These are phyloP conservation scores for Pseudogymnoascus pannorum DNA, from an alignment of 2,329 filamentous ascomycete genomes.

Conservation along the genomic window DNA sequence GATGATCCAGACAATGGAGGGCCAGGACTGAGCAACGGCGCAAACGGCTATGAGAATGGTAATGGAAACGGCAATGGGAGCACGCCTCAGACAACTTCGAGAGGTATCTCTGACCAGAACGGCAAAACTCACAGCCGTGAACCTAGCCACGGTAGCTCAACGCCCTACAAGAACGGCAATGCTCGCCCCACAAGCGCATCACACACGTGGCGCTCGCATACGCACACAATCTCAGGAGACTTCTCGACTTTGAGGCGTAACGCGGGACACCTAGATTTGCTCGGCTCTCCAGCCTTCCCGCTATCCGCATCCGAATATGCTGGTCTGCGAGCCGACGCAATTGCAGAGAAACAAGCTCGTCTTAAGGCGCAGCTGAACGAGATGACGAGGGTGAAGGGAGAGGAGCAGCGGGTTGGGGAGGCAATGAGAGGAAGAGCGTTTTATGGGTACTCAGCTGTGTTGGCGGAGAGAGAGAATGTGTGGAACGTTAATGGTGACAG, in stretches of 20 bases:
- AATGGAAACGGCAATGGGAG: neutral
- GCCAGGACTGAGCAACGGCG: neutral
- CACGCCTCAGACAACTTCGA: neutral
- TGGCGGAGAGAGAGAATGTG: neutral
- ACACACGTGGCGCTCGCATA: conserved; percentile 5
- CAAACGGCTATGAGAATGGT: neutral
- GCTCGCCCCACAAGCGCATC: neutral
- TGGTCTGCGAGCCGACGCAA: neutral
- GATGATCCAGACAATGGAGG: neutral
- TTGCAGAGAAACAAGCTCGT: neutral
- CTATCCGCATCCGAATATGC: neutral
- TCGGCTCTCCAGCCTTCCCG: neutral
- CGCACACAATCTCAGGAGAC: neutral
- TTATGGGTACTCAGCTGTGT: neutral
- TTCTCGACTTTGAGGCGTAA: neutral
- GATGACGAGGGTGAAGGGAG: neutral
- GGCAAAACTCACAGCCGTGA: neutral
- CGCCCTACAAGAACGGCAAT: neutral
- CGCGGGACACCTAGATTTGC: neutral
- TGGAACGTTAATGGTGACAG: neutral
- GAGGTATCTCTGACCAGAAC: neutral
- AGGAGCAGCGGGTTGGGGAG: neutral
- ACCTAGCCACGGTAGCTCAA: neutral
- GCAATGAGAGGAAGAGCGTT: neutral
- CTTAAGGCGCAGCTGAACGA: neutral